phyloP scores from a whole-genome alignment of 2,329 filamentous ascomycete species.

The Colletotrichum brevisporum region DNA sequence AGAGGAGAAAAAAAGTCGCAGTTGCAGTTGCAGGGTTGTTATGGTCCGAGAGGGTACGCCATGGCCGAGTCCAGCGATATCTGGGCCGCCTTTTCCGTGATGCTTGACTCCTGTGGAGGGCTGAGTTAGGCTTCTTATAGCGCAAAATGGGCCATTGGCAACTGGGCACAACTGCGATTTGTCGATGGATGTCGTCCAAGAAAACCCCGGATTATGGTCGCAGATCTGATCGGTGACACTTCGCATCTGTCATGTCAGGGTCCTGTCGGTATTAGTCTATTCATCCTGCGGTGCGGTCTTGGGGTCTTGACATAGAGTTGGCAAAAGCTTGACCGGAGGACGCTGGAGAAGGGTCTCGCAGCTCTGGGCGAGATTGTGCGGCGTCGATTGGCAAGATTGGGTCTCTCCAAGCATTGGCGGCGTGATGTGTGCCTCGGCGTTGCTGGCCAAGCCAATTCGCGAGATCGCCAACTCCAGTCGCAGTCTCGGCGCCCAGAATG shows the following conservation, averaged over 20 bases:
- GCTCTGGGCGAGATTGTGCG: slow-evolving; percentile 25
- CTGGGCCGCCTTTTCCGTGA: slow-evolving; percentile 20
- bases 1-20: slow-evolving; percentile 24
- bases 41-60: background rate
- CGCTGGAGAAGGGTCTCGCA: slow-evolving; percentile 11
- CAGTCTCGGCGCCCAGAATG: slow-evolving; percentile 38
- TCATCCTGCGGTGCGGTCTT: slow-evolving; percentile 1
- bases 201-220: slow-evolving; percentile 25
- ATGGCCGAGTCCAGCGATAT: background rate
- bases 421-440: slow-evolving; percentile 27
- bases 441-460: slow-evolving; percentile 36
- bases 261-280: slow-evolving; percentile 16
- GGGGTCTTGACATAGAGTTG: slow-evolving; percentile 32
- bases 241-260: slow-evolving; percentile 19
- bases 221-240: slow-evolving; percentile 26
- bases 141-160: background rate
- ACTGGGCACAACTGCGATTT: background rate
- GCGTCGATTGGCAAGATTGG: slow-evolving; percentile 25
- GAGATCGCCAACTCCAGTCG: slow-evolving; percentile 34
- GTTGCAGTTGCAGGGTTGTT: background rate
- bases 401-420: slow-evolving; percentile 36
- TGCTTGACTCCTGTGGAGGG: background rate
- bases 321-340: slow-evolving; percentile 38
- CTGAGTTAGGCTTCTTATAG: background rate
- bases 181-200: slow-evolving; percentile 23